Evolutionary conservation across 2,329 filamentous ascomycete species (phyloP).

Genomic region (Alternaria arborescens): DNA sequence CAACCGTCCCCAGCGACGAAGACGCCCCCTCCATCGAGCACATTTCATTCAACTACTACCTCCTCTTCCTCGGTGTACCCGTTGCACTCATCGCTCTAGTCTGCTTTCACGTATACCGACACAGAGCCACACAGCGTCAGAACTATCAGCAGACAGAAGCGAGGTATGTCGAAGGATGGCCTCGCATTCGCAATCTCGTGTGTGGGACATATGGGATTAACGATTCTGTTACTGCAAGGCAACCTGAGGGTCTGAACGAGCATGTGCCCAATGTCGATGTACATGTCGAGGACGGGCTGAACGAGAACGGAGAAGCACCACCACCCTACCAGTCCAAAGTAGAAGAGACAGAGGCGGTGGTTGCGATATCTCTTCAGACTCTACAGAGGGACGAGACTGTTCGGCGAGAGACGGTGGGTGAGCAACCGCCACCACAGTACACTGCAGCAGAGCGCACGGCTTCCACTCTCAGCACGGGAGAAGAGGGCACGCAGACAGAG

Average conservation of each 20-base stretch:
- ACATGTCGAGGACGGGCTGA: slow-evolving; percentile 43
- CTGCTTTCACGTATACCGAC: slow-evolving; percentile 57
- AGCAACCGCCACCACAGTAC: not conserved
- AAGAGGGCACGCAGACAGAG: not conserved
- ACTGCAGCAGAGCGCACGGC: not conserved
- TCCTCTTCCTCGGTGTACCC: slow-evolving; percentile 66
- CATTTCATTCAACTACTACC: slow-evolving; percentile 57
- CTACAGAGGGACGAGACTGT: not conserved
- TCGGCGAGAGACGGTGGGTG: not conserved
- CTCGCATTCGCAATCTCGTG: slow-evolving; percentile 41
- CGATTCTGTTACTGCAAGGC: slow-evolving; percentile 26
- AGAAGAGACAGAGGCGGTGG: not conserved
- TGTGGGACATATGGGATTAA: slow-evolving; percentile 35
- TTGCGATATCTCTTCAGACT: not conserved
- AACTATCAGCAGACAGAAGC: slow-evolving; percentile 8
- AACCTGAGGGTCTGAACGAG: slow-evolving; percentile 69
- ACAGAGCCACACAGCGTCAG: too few species aligned
- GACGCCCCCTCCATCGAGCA: not conserved
- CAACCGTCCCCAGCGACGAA: not conserved
- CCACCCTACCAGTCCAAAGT: slow-evolving; percentile 61
- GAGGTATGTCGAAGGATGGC: slow-evolving; percentile 49
- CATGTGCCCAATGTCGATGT: slow-evolving; percentile 50
- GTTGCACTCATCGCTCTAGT: slow-evolving; percentile 55
- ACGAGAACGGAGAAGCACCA: slow-evolving; percentile 71
- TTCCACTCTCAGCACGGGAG: too few species aligned